Base-by-base conservation (phyloP, 139 green algal species). In the Bryopsis sp. region DNA sequence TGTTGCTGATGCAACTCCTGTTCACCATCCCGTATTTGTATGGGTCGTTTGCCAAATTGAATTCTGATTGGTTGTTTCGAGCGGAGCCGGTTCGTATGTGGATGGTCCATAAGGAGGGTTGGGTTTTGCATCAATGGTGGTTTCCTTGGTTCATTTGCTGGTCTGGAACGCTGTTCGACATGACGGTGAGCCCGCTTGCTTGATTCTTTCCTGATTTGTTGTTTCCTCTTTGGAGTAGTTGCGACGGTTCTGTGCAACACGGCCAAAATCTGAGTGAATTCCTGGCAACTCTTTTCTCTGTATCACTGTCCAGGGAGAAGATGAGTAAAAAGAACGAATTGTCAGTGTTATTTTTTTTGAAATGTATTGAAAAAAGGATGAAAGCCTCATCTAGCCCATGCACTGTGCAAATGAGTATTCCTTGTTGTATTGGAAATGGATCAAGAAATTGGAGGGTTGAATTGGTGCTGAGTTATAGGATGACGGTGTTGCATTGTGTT, bases 121-220 rank as follows among this genome's bases (percentile, higher is more conserved):
- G 5, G 28, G 28, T 67, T 4, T 67, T 39, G 7, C 5, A 32
- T 6, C 33, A 46, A 48, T 67, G 59, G 59, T 67, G 59, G 59
- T 67, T 67, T 31, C 31, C 59, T 47, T 67, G 59, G 59, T 67
- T 67, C 59, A 67, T 67, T 31, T 11, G 28, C 19, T 46, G 35
- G 59, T 33, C 22, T 28, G 59, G 59, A 11, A 47, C 43, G 59
- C 7, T 39, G 24, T 67, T 36, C 50, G 50, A 61, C 33, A 35
- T 61, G 6, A 61, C 50, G 15, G 50, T 61, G 8, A 35, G 19
- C 24, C 50, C 24, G 11, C 43, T 19, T 28, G 31, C 50, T 8
- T 8, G 11, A 15, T 11, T 61, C 50, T 33, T 28, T 33, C 19
- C 8, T 33, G 50, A 22, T 26, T 28, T 32, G 33, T 8, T 35